A percentile compares a stretch with the other conserved stretches of the same genome.
Conservation (phyloP, 495 filamentous ascomycete species). For the Aspergillus ostianus region DNA sequence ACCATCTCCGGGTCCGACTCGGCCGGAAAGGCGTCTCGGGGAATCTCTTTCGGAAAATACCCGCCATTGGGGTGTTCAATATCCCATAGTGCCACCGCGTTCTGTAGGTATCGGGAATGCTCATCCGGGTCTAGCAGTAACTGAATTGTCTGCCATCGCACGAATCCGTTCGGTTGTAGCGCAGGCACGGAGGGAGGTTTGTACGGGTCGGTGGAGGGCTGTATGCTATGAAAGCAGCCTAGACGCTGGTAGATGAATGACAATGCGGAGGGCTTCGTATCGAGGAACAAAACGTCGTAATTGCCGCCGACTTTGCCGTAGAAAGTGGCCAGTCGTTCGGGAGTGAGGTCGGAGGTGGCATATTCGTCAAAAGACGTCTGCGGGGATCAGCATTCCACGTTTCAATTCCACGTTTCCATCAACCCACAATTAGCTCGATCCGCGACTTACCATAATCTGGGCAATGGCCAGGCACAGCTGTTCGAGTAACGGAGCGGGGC, state of each 20-base stretch:
- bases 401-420: not conserved
- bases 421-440: not conserved
- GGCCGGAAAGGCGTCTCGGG: conserved; percentile 70
- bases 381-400: conserved; percentile 10
- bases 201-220: conserved; percentile 69
- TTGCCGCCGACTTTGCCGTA: conserved; percentile 87
- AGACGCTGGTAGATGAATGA: conserved; percentile 90
- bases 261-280: conserved; percentile 68
- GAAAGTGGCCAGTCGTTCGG: conserved; percentile 80
- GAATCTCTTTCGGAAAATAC: conserved; percentile 76
- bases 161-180: conserved; percentile 78
- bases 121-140: conserved; percentile 83
- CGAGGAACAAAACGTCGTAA: conserved; percentile 83
- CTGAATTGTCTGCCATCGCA: conserved; percentile 93
- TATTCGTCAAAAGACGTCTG: conserved; percentile 62
- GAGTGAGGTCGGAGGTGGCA: conserved; percentile 64
- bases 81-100: conserved; percentile 72
- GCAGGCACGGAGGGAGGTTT: conserved; percentile 75
- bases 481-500: conserved; percentile 71
- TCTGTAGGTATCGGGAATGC: conserved; percentile 80
- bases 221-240: conserved; percentile 80
- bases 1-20: conserved; percentile 75
- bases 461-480: conserved; percentile 77
- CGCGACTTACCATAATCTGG: conserved; percentile 69
- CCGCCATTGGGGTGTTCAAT: conserved; percentile 71